These are phyloP conservation scores for Aspergillus sergii DNA, from an alignment of 2,329 filamentous ascomycete genomes.

Conservation along the genomic window DNA sequence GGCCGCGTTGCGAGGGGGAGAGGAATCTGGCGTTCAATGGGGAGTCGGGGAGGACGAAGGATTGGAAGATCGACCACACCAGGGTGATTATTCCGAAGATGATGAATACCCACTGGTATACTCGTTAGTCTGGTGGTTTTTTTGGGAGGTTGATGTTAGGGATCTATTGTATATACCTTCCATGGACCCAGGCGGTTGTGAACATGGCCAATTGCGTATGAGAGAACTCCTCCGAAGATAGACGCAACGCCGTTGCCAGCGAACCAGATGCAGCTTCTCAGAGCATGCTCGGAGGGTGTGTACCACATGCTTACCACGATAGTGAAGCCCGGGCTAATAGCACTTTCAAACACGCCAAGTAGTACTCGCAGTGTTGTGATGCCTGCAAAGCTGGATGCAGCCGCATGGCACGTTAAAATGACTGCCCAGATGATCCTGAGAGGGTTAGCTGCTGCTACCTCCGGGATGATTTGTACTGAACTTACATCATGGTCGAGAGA, in stretches of 20 bases:
- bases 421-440: constrained; percentile 33
- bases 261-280: constrained; percentile 31
- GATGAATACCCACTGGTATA: constrained; percentile 6
- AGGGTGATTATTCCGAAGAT: constrained; percentile 20
- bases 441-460: not conserved
- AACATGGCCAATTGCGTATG: constrained; percentile 49
- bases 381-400: constrained; percentile 41
- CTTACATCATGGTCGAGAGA: constrained; percentile 28
- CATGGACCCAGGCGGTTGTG: constrained; percentile 22
- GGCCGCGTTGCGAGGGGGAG: constrained; percentile 9
- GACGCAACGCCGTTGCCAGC: constrained; percentile 46
- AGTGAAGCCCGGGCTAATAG: constrained; percentile 7
- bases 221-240: constrained; percentile 46
- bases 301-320: constrained; percentile 22
- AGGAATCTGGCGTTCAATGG: constrained; percentile 16
- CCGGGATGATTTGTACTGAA: not conserved
- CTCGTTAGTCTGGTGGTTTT: not conserved
- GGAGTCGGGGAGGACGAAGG: constrained; percentile 15
- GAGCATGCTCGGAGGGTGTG: constrained; percentile 26
- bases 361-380: constrained; percentile 47
- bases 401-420: constrained; percentile 36
- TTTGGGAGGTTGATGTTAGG: too few species aligned
- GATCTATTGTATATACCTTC: constrained; percentile 13
- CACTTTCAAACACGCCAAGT: constrained; percentile 34
- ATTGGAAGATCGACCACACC: constrained; percentile 9